Evolutionary conservation across 2,329 filamentous ascomycete genomes (phyloP).

Genomic region (Fusarium armeniacum): DNA sequence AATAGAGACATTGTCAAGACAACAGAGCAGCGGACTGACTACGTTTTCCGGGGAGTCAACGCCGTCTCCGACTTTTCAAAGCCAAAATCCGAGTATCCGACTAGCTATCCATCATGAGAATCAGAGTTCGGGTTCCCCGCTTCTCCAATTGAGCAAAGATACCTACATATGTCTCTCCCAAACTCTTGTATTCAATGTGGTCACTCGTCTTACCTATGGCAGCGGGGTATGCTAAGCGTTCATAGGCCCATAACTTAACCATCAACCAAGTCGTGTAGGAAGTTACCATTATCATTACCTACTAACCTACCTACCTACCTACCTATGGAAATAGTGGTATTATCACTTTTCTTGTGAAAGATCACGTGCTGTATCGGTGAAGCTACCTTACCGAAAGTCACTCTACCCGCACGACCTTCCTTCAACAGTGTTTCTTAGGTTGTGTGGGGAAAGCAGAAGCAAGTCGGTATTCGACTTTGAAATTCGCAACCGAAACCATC

Average conservation of each 20-base stretch:
- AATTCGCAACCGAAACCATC: too few species aligned
- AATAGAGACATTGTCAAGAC: background rate
- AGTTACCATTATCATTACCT: background rate
- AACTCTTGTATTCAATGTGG: background rate
- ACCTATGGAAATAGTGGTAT: too few species aligned
- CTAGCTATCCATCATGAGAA: background rate
- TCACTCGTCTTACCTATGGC: background rate
- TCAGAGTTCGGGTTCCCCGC: conserved; percentile 18
- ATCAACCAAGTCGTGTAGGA: conserved; percentile 8
- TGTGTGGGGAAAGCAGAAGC: too few species aligned
- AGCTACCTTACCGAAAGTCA: too few species aligned
- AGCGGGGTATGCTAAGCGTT: background rate
- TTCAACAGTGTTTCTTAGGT: too few species aligned
- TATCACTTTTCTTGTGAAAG: too few species aligned
- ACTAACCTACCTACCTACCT: too few species aligned
- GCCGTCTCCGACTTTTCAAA: conserved; percentile 15
- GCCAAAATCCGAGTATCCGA: background rate
- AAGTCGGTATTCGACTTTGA: too few species aligned
- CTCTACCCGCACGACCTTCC: too few species aligned
- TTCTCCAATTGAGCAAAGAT: conserved; percentile 16
- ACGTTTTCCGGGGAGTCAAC: conserved; percentile 8
- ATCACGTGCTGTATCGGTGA: too few species aligned
- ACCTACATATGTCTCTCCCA: background rate
- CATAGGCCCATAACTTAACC: conserved; percentile 8
- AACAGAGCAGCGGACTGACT: conserved; percentile 16